Base-by-base conservation (phyloP, 345 rosid genomes). In the Gossypium arboreum region DNA sequence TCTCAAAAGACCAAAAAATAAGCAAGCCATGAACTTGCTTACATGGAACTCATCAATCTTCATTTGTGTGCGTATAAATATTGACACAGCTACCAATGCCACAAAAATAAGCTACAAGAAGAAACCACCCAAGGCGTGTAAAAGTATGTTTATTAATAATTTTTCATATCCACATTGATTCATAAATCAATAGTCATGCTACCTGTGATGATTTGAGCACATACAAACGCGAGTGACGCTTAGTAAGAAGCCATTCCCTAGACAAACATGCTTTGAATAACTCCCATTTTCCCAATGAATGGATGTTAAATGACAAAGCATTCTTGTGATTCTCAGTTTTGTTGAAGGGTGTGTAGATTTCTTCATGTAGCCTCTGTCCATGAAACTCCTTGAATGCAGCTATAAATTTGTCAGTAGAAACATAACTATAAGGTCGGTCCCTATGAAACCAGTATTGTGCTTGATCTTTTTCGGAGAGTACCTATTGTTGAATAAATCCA, bases 391-490 rank as follows among this genome's bases (percentile, higher is more conserved):
- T 77, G 83, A 80, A 92, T 61, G 54, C 81, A n/a, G 71, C 61
- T 0, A 65, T 77, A 45, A 90, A 83, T 72, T 73, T 73, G 15
- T 86, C 78, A 0, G 80, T 81, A 12, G 92, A 75, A 71, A 89
- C 75, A 81, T 84, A 86, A 13, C 71, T 80, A 59, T 87, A 72
- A 16, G 90, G 83, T 27, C 16, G 66, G 25, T 86, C 81, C 7
- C 7, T 24, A 9, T 66, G 58, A 47, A 62, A 68, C 95, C 95
- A 89, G 50, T 89, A 90, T 43, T 85, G 89, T 27, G 83, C 86
- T 75, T 92, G 97, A 73, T 92, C 91, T 47, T 88, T 92, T 59
- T 66, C 60, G 27, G 91, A 92, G 24, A 90, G 81, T 3, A 90
- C 93, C 88, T 83, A 39, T 12, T 83, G 25, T 12, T 27, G 43